phyloP scores from a whole-genome alignment of 2,329 filamentous ascomycete genomes.

The Penicillium sp. region DNA sequence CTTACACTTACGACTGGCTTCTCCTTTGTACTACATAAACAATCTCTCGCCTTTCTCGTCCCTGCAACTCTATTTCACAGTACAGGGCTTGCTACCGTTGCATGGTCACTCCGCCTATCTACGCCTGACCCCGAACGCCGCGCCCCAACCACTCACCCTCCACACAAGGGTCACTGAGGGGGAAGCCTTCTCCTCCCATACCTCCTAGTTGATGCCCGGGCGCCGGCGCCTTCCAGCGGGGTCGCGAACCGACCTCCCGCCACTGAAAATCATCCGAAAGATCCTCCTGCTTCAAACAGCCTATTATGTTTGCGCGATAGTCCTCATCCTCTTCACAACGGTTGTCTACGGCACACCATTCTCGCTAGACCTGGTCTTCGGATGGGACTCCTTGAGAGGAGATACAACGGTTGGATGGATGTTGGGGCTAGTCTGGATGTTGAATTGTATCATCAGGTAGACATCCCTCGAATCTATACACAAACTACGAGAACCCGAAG shows the following conservation, averaged over 20 bases:
- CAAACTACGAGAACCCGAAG: not conserved
- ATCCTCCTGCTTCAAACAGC: constrained; percentile 64
- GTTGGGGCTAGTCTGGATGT: constrained; percentile 65
- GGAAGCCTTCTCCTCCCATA: not conserved
- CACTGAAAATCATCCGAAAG: constrained; percentile 66
- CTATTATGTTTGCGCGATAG: constrained; percentile 63
- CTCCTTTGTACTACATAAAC: not conserved
- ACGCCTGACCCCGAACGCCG: not conserved
- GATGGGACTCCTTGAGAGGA: constrained; percentile 63
- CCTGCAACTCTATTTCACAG: not conserved
- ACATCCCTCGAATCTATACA: constrained; percentile 16
- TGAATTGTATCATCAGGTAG: constrained; percentile 65
- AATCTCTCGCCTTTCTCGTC: not conserved
- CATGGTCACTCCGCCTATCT: not conserved
- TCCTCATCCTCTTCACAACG: constrained; percentile 67
- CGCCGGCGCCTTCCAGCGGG: constrained; percentile 64
- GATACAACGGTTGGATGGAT: constrained; percentile 72
- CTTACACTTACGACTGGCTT: not conserved
- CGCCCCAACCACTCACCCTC: not conserved
- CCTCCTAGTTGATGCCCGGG: constrained; percentile 37
- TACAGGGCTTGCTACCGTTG: not conserved
- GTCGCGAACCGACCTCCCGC: constrained; percentile 65
- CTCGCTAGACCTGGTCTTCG: constrained; percentile 59
- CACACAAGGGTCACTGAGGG: not conserved
- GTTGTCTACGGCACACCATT: constrained; percentile 64